Percentiles rank a stretch among this genome's conserved stretches.
Conservation (phyloP, 2,329 filamentous ascomycete species). For the Amesomyces nigricolor region DNA sequence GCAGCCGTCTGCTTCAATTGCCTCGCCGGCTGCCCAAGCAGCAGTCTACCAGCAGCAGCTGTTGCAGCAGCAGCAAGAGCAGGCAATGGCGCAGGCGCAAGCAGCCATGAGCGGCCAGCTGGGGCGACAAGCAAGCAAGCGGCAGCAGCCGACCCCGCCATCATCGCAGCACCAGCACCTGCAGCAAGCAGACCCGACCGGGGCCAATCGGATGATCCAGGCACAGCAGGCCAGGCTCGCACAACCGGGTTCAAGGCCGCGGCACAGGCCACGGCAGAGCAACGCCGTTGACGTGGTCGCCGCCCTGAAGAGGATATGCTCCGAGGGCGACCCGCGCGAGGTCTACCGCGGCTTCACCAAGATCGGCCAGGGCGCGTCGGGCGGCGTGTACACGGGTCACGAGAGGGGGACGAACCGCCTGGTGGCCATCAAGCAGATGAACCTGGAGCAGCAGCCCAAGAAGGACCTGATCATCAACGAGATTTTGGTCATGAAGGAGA, state of each 20-base stretch:
- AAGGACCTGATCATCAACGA: slow-evolving; percentile 99
- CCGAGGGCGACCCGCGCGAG: slow-evolving; percentile 78
- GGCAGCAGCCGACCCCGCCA: slow-evolving; percentile 47
- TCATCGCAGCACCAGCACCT: slow-evolving; percentile 47
- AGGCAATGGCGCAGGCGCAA: slow-evolving; percentile 73
- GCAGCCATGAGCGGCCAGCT: slow-evolving; percentile 68
- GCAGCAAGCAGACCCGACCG: slow-evolving; percentile 34
- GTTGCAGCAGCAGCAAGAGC: slow-evolving; percentile 78
- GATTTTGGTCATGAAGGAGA: slow-evolving; percentile 98
- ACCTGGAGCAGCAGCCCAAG: slow-evolving; percentile 95
- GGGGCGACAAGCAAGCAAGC: slow-evolving; percentile 67
- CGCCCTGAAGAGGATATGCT: slow-evolving; percentile 83
- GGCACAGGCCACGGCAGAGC: slow-evolving; percentile 74
- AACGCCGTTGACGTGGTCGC: slow-evolving; percentile 75
- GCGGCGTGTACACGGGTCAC: slow-evolving; percentile 89
- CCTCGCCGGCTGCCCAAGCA: slow-evolving; percentile 35
- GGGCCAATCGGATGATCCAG: slow-evolving; percentile 32
- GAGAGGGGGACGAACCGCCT: slow-evolving; percentile 77
- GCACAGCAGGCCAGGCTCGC: slow-evolving; percentile 35
- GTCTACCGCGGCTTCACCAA: slow-evolving; percentile 86
- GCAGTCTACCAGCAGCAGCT: slow-evolving; percentile 56
- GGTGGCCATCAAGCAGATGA: slow-evolving; percentile 99
- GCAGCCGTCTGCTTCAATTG: slow-evolving; percentile 35
- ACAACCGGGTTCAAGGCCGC: slow-evolving; percentile 54
- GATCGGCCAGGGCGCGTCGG: slow-evolving; percentile 95